Conservation (phyloP, 2,329 filamentous ascomycete species). For the Pseudocercospora macadamiae region DNA sequence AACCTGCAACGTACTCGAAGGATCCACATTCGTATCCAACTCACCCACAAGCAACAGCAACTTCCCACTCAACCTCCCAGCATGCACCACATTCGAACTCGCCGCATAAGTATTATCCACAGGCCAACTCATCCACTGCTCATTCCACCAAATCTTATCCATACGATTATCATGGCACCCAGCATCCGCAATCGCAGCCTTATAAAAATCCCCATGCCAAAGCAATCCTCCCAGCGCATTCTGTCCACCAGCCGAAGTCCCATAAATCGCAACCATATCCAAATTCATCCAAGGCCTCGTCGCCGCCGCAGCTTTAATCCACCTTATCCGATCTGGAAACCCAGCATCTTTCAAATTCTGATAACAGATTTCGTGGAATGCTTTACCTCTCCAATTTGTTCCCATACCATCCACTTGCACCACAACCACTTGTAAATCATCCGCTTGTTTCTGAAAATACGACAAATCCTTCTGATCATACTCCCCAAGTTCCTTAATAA, state of each 20-base stretch:
- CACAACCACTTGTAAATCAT: conserved; percentile 10
- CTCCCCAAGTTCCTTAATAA: background rate
- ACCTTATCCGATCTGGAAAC: conserved; percentile 12
- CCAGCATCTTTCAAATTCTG: conserved; percentile 12
- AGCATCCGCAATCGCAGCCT: conserved; percentile 10
- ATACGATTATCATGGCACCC: conserved; percentile 15
- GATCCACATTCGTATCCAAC: conserved; percentile 16
- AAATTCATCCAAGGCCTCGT: conserved; percentile 13
- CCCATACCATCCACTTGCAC: conserved; percentile 14
- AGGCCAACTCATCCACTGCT: conserved; percentile 9
- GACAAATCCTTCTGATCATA: background rate
- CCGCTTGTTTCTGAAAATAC: conserved; percentile 1
- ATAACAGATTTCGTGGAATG: conserved; percentile 6
- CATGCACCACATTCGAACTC: conserved; percentile 15
- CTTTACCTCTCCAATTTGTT: conserved; percentile 12
- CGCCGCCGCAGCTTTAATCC: conserved; percentile 15
- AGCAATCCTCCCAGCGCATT: conserved; percentile 10
- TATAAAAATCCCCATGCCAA: conserved; percentile 15
- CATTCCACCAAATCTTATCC: conserved; percentile 15
- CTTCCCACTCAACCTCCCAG: conserved; percentile 3
- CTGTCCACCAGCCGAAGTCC: conserved; percentile 9
- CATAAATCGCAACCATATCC: conserved; percentile 6
- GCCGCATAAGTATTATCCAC: conserved; percentile 12
- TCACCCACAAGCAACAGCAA: conserved; percentile 14
- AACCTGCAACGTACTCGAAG: conserved; percentile 15